Evolutionary conservation across 768 basidiomycete species (phyloP).

Genomic region (Tulasnella sp.): DNA sequence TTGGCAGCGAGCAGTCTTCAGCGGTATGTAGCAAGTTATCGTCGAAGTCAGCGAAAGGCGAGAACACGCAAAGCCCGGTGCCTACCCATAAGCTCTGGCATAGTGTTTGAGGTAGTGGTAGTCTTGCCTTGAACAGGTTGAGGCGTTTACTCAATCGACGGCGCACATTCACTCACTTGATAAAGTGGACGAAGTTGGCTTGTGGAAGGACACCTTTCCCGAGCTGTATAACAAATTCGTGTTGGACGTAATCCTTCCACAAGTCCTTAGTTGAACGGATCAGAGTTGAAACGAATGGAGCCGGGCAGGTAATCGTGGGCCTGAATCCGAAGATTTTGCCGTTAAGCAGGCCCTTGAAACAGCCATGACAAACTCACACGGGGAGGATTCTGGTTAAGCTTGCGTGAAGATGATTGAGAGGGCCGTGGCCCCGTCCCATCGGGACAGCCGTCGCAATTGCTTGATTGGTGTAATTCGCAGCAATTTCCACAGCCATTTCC

Average conservation of each 20-base stretch:
- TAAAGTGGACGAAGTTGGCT: conserved; percentile 74
- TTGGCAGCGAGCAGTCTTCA: conserved; percentile 73
- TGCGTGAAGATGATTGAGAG: conserved; percentile 79
- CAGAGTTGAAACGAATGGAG: conserved; percentile 63
- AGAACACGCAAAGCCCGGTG: conserved; percentile 7
- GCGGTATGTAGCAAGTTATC: conserved; percentile 19
- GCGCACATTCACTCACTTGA: conserved; percentile 53
- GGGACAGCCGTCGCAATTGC: conserved; percentile 66
- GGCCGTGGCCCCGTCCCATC: conserved; percentile 74
- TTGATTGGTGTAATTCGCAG: conserved; percentile 64
- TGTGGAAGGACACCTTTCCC: conserved; percentile 64
- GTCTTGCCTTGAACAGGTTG: conserved; percentile 55
- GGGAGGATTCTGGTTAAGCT: conserved; percentile 49
- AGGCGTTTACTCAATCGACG: background rate
- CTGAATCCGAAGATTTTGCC: conserved; percentile 37
- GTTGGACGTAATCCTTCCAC: conserved; percentile 76
- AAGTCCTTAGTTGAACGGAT: conserved; percentile 51
- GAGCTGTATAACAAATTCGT: conserved; percentile 75
- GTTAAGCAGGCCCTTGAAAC: background rate
- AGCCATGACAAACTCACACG: conserved; percentile 43
- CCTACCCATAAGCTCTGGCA: conserved; percentile 70
- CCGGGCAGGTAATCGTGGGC: conserved; percentile 55
- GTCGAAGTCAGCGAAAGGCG: background rate
- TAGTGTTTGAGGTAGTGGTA: conserved; percentile 81
- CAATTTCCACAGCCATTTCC: conserved; percentile 54